phyloP scores from a whole-genome alignment of 805 yeast genomes.

The Dipodascus albidus region DNA sequence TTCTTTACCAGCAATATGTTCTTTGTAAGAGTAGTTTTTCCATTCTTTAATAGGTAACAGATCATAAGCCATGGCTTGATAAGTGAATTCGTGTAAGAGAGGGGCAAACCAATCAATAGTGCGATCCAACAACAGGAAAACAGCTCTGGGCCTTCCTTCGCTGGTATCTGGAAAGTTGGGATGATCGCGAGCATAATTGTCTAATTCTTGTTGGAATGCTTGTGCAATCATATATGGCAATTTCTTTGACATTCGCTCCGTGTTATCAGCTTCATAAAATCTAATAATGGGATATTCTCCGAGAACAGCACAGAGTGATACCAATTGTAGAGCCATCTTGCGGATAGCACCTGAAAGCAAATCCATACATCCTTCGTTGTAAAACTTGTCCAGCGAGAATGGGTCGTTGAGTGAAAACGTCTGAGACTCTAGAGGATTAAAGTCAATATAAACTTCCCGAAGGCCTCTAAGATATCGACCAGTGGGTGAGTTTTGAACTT shows the following conservation, averaged over 20 bases:
- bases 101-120: conserved; percentile 78
- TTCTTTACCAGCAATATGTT: conserved; percentile 38
- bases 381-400: conserved; percentile 58
- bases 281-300: conserved; percentile 87
- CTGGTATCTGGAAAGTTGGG: conserved; percentile 47
- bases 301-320: conserved; percentile 61
- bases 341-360: conserved; percentile 48
- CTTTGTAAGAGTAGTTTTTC: conserved; percentile 41
- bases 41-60: conserved; percentile 34
- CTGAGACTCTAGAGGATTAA: conserved; percentile 57
- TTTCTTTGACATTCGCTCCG: conserved; percentile 43
- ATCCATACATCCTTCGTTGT: conserved; percentile 51
- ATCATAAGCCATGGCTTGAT: conserved; percentile 89
- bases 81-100: conserved; percentile 76
- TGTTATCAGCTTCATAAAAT: conserved; percentile 45
- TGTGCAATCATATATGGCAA: conserved; percentile 62
- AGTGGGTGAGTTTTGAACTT: conserved; percentile 17
- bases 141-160: conserved; percentile 50
- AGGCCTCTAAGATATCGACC: conserved; percentile 22
- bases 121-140: conserved; percentile 71
- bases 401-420: conserved; percentile 58
- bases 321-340: conserved; percentile 50
- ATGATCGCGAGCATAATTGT: conserved; percentile 60
- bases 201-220: conserved; percentile 58
- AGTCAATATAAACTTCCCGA: conserved; percentile 35